Conservation (phyloP, 305 asterid genomes). For the Petunia hybrid region DNA sequence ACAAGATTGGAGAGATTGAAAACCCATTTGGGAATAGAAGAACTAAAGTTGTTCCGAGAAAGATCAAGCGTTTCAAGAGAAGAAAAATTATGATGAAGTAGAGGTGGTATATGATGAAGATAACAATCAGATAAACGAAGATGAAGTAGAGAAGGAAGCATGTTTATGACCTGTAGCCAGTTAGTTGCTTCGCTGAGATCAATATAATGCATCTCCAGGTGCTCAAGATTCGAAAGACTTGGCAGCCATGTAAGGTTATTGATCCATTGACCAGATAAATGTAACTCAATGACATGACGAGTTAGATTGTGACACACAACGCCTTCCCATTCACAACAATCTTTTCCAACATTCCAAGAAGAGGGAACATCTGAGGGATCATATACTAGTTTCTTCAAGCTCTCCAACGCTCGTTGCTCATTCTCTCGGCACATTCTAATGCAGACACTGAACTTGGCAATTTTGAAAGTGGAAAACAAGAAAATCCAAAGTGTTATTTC, state of each 20-base stretch:
- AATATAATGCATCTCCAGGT: constrained; percentile 28
- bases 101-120: not conserved
- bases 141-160: constrained; percentile 41
- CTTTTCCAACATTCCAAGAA: not conserved
- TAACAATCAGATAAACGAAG: constrained; percentile 20
- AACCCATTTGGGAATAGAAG: constrained; percentile 35
- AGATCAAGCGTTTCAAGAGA: constrained; percentile 36
- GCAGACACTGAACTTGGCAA: not conserved
- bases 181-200: constrained; percentile 42
- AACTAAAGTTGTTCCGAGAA: constrained; percentile 13
- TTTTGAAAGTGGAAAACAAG: too few species aligned
- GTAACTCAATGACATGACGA: not conserved
- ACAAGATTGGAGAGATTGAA: constrained; percentile 28
- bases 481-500: too few species aligned
- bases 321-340: not conserved
- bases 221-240: constrained; percentile 41
- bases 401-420: not conserved
- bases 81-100: constrained; percentile 27
- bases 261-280: too few species aligned
- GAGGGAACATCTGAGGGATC: not conserved
- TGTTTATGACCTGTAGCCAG: constrained; percentile 38
- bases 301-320: not conserved
- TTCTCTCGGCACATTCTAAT: not conserved
- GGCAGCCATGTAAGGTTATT: constrained; percentile 48
- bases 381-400: not conserved